Conservation (phyloP, 2,329 filamentous ascomycete genomes). For the Ophiocordyceps camponoti-saundersi region DNA sequence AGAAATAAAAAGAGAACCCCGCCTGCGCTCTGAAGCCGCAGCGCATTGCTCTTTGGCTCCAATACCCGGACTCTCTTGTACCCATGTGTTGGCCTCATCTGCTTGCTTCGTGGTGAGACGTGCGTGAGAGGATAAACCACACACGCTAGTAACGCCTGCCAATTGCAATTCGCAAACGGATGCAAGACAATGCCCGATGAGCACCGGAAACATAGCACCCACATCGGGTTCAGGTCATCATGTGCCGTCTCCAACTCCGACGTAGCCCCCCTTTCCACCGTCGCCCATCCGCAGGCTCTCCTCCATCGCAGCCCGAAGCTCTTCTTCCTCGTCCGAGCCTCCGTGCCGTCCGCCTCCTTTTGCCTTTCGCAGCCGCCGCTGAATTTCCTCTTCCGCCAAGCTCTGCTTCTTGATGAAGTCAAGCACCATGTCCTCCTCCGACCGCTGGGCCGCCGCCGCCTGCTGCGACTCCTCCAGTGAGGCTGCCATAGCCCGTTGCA, state of each 20-base stretch:
- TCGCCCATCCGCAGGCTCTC: conserved; percentile 31
- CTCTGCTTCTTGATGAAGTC: conserved; percentile 69
- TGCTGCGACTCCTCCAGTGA: conserved; percentile 25
- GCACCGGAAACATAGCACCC: neutral
- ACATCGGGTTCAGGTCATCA: neutral
- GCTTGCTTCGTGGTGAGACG: too few relatives aligned
- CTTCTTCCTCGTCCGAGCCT: conserved; percentile 27
- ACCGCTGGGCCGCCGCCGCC: conserved; percentile 23
- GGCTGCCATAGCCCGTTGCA: conserved; percentile 27
- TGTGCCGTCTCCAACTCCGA: conserved; percentile 4
- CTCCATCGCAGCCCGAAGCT: conserved; percentile 36
- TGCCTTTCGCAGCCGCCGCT: conserved; percentile 15
- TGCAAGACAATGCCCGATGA: too few relatives aligned
- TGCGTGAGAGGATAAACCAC: too few relatives aligned
- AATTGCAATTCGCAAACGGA: too few relatives aligned
- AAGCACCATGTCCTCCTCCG: conserved; percentile 57
- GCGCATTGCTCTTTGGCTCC: neutral
- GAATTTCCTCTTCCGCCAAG: conserved; percentile 45
- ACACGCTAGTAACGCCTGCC: too few relatives aligned
- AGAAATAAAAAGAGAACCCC: neutral
- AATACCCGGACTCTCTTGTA: too few relatives aligned
- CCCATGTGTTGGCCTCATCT: too few relatives aligned
- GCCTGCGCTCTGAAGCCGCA: neutral
- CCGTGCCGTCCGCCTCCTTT: conserved; percentile 18
- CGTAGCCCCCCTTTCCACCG: conserved; percentile 9